Evolutionary conservation across 2,329 filamentous ascomycete genomes (phyloP), one percentile per base, ranked within the genome.

Genomic region (Talaromyces sp.): DNA sequence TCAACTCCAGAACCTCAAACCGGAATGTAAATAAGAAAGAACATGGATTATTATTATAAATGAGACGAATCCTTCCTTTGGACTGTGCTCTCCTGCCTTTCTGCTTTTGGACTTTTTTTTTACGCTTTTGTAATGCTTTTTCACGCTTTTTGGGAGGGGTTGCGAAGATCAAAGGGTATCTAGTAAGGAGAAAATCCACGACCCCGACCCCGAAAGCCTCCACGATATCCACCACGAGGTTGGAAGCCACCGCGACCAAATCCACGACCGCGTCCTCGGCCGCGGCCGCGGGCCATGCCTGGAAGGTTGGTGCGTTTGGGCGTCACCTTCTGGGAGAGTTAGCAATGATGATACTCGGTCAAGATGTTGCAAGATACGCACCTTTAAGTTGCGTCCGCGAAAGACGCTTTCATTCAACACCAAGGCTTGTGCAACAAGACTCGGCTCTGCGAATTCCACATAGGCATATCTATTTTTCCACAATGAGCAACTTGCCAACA

Each of bases 261-360:
- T 57, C 83, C 77, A 56, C 83, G 79, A 43, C 79, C 84, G 56
- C 76, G 74, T 60, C 85, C 84, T 59, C 76, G 74, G 61, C 77
- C 76, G 29, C 81, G 79, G 60, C 92, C 91, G 65, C 93, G 87
- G 67, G 85, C 89, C 91, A 99, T 93, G 62, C 94, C 94, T 1
- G 94, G 94, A 57, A 99, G 81, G 74, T 99, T 99, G 68, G 94
- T 99, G 63, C 94, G 89, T 81, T 99, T 99, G 35, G 94, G 93
- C 24, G 88, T 86, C 60, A 91, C 88, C 88, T 91, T 62, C 53
- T 14, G 27, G 27, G 38, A 57, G 58, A 17, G 10, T 71, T 57
- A 72, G 68, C 61, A 8, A 8, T 6, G 27, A 63, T 14, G 27
- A 8, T 29, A 29, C 27, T 29, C 27, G 46, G 54, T 14, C 11